phyloP scores from a whole-genome alignment of 2,329 filamentous ascomycete species.

The Huntiella savannae region DNA sequence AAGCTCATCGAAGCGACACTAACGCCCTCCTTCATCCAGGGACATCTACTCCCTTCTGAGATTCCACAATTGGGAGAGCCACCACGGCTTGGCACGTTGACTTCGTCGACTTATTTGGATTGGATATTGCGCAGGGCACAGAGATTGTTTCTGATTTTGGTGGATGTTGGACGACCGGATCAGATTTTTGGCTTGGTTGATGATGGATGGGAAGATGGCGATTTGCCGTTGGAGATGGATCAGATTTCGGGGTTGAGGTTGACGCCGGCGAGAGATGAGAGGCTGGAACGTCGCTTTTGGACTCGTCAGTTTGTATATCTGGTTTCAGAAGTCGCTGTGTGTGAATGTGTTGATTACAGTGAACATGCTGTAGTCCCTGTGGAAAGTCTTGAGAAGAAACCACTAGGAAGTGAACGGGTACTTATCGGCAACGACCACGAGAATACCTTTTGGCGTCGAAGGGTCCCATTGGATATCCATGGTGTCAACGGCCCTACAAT shows the following conservation, averaged over 20 bases:
- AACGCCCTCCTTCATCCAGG: conserved; percentile 46
- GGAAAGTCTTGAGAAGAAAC: conserved; percentile 42
- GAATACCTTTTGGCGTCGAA: conserved; percentile 36
- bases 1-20: conserved; percentile 50
- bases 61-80: conserved; percentile 34
- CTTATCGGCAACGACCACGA: conserved; percentile 42
- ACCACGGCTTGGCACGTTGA: conserved; percentile 16
- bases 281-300: conserved; percentile 50
- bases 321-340: conserved; percentile 41
- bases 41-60: conserved; percentile 44
- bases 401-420: conserved; percentile 17
- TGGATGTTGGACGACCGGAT: conserved; percentile 49
- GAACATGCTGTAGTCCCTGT: conserved; percentile 51
- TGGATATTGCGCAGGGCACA: conserved; percentile 55
- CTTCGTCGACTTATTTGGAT: conserved; percentile 59
- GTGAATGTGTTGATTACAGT: conserved; percentile 42
- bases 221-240: conserved; percentile 49
- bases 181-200: conserved; percentile 60
- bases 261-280: conserved; percentile 38
- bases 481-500: conserved; percentile 23
- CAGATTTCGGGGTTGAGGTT: conserved; percentile 45
- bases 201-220: conserved; percentile 58
- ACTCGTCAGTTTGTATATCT: conserved; percentile 52
- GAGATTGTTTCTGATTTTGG: conserved; percentile 50
- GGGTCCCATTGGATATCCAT: conserved; percentile 24